phyloP scores from a whole-genome alignment of 306 rosid genomes.

The Dalbergia cultrata region DNA sequence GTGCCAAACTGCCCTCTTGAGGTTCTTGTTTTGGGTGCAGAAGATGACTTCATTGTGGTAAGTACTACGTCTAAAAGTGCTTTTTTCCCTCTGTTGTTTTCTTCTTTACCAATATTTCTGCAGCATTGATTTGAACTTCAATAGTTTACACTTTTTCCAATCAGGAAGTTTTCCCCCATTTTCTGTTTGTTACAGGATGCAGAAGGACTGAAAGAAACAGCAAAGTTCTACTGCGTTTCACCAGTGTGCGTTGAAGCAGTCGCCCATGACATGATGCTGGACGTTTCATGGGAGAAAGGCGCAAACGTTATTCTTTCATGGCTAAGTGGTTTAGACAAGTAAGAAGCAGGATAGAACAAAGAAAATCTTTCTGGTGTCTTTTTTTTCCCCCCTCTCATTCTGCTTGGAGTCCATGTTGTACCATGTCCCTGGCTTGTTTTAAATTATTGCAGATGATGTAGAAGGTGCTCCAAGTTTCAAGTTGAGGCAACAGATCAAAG shows the following conservation, averaged over 20 bases:
- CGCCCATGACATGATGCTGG: conserved; percentile 96
- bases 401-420: not conserved
- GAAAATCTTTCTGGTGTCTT: conserved; percentile 19
- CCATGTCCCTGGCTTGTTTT: not conserved
- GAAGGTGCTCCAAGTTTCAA: conserved; percentile 29
- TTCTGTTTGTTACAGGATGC: conserved; percentile 59
- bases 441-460: conserved; percentile 13
- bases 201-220: conserved; percentile 80
- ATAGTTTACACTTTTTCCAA: not conserved
- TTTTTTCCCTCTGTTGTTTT: conserved; percentile 6
- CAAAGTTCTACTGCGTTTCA: conserved; percentile 67
- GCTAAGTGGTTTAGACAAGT: conserved; percentile 55
- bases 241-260: conserved; percentile 66
- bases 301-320: conserved; percentile 74
- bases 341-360: conserved; percentile 27
- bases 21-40: conserved; percentile 81
- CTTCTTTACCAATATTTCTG: conserved; percentile 10
- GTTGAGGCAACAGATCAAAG: conserved; percentile 11
- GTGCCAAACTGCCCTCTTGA: conserved; percentile 61
- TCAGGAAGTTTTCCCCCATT: not conserved
- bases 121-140: conserved; percentile 24
- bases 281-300: conserved; percentile 79
- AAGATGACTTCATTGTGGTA: conserved; percentile 91
- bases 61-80: conserved; percentile 8
- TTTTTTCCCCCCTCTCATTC: not conserved